phyloP scores from a whole-genome alignment of 169 alveolate genomes.

The Neospora caninum region DNA sequence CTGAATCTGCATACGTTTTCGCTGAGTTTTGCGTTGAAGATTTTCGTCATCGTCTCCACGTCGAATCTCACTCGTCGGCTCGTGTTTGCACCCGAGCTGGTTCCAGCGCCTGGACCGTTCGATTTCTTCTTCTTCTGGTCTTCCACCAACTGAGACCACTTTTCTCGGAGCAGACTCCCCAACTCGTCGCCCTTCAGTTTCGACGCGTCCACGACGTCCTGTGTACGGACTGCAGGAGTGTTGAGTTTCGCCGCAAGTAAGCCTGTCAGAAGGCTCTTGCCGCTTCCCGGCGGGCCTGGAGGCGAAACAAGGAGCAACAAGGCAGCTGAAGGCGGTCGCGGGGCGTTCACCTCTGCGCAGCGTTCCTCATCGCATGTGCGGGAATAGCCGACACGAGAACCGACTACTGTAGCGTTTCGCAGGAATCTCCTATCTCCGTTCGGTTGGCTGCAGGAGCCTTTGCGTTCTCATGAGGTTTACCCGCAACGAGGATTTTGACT shows the following conservation, averaged over 20 bases:
- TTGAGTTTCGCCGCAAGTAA: constrained; percentile 82
- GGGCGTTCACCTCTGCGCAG: no score
- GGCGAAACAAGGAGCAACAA: no score
- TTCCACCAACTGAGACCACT: constrained; percentile 15
- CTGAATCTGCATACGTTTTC: constrained; percentile 56
- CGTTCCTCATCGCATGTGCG: no score
- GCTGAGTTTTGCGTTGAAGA: not conserved
- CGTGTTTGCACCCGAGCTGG: not conserved
- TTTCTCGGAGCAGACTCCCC: not conserved
- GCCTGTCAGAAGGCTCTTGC: constrained; percentile 81
- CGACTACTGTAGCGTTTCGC: no score
- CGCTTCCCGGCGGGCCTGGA: constrained; percentile 93
- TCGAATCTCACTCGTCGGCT: constrained; percentile 3
- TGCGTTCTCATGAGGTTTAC: not conserved
- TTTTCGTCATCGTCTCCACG: not conserved
- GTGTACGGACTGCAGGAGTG: constrained; percentile 81
- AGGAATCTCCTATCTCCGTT: no score
- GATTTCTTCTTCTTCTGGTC: constrained; percentile 17
- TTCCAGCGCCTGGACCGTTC: not conserved
- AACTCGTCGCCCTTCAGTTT: not conserved
- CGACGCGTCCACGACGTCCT: constrained; percentile 75
- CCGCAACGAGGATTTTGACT: constrained; percentile 73
- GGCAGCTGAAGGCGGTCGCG: no score
- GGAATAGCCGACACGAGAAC: no score
- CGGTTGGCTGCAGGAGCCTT: no score